Evolutionary conservation across 768 basidiomycete species (phyloP).

Genomic region (Boletus bicolor): DNA sequence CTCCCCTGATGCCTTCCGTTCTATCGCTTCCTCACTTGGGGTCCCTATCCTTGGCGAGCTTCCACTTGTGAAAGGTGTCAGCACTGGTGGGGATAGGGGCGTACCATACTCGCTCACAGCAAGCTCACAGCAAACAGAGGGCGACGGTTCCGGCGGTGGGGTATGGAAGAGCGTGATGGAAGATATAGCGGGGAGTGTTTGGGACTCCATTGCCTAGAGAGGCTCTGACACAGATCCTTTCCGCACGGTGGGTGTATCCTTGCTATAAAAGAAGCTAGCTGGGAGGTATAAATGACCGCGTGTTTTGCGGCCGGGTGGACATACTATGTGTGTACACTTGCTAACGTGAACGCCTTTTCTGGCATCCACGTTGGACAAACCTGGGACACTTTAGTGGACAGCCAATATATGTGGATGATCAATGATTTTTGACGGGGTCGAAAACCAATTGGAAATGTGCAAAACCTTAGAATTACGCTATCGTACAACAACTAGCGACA

Average conservation of each 20-base stretch:
- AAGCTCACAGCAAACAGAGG: slow-evolving; percentile 9
- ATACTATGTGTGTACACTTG: background rate
- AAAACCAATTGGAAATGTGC: too few species aligned
- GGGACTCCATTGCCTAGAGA: slow-evolving; percentile 21
- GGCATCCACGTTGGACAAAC: background rate
- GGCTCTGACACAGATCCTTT: background rate
- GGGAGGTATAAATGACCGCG: background rate
- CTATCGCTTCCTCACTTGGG: slow-evolving; percentile 52
- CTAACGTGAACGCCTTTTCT: background rate
- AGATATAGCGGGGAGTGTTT: slow-evolving; percentile 29
- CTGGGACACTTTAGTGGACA: background rate
- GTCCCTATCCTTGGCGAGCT: slow-evolving; percentile 75
- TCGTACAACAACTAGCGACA: too few species aligned
- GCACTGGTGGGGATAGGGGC: slow-evolving; percentile 68
- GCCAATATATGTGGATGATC: background rate
- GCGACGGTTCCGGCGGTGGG: slow-evolving; percentile 27
- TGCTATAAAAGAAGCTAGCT: background rate
- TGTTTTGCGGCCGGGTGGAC: background rate
- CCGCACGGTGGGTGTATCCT: background rate
- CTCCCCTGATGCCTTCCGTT: slow-evolving; percentile 57
- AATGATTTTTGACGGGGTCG: background rate
- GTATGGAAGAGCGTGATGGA: slow-evolving; percentile 35
- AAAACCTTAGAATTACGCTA: too few species aligned
- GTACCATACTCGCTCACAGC: slow-evolving; percentile 44
- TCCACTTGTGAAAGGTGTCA: slow-evolving; percentile 75